These are phyloP conservation scores for Boletus smithii DNA, from an alignment of 1,284 basidiomycete species.

Conservation along the genomic window DNA sequence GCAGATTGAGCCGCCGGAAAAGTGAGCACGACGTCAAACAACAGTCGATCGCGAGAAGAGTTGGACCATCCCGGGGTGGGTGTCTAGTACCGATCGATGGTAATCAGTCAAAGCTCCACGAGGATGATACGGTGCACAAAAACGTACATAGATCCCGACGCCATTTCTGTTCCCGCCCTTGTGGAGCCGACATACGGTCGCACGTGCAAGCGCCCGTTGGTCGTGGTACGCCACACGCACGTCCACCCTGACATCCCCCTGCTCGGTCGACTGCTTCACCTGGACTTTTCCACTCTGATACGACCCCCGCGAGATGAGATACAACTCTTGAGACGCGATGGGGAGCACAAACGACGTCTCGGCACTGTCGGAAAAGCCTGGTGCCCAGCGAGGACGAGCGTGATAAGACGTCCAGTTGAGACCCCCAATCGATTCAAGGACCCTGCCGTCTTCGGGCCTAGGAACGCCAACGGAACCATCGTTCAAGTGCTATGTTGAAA, in stretches of 20 bases:
- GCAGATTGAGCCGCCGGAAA: conserved; percentile 28
- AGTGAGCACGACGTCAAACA: conserved; percentile 32
- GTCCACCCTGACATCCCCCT: conserved; percentile 28
- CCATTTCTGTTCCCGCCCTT: conserved; percentile 33
- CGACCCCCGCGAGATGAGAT: conserved; percentile 37
- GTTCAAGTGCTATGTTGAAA: neutral
- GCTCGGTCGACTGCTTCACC: conserved; percentile 23
- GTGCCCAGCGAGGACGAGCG: conserved; percentile 18
- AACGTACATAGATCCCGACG: conserved; percentile 42
- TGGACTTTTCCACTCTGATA: conserved; percentile 29
- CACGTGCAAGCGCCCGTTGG: conserved; percentile 26
- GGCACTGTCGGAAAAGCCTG: conserved; percentile 15
- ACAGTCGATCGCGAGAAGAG: conserved; percentile 14
- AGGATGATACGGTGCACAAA: neutral
- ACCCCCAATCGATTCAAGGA: conserved; percentile 10
- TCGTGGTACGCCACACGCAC: conserved; percentile 34
- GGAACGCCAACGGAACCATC: conserved; percentile 5
- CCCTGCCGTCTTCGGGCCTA: conserved; percentile 12
- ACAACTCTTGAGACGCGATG: conserved; percentile 32
- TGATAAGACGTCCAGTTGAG: conserved; percentile 19
- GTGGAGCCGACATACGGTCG: conserved; percentile 35
- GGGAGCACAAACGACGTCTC: conserved; percentile 36
- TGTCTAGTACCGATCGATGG: conserved; percentile 13
- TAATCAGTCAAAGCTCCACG: no score
- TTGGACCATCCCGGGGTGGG: conserved; percentile 5